Evolutionary conservation across 176 grass and related monocot species (phyloP), one percentile per base, ranked within the genome.

Genomic region (Thinopyrum elongatum): DNA sequence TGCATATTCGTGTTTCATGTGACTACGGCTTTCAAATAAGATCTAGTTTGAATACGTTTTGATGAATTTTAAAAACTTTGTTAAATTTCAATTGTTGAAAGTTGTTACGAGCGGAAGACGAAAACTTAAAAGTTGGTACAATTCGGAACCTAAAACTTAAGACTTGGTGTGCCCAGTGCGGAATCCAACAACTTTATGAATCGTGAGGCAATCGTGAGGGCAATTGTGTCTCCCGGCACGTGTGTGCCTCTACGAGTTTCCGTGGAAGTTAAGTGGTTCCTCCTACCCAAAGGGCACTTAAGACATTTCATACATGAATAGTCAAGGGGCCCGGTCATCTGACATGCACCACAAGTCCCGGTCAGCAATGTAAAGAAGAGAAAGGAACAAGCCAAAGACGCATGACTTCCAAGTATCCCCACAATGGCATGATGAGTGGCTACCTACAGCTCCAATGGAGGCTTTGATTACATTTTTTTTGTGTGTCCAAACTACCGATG

Each of bases 361-460:
- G 73, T 78, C 79, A 82, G 65, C 53, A 79, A 83, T 87, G 44
- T 79, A 90, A 90, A 90, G 89, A 87, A 87, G 86, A 85, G 90
- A 90, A 86, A 82, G 87, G 36, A 62, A 64, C 38, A 71, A 10
- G 26, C 46, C 47, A 88, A 70, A 51, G 64, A 70, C 33, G 67
- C 66, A 74, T 83, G 80, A 61, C 63, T 85, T 76, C 49, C 58
- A 81, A 41, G 82, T 81, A 70, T 34, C 77, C 77, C 77, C 82
- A 89, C 70, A 19, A 65, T 70, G 85, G 47, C 65, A 93, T 88
- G 68, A 93, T 85, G 68, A 91, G 36, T 62, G 28, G 34, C 76
- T 86, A 33, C 39, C 41, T 74, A n/a, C n/a, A 47, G 68, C 85
- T 60, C 34, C 83, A 55, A 47, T 62, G 42, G 70, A 34, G 39